These are phyloP conservation scores for Mucor mucedo DNA, from an alignment of 371 early-diverging fungal genomes.

Conservation along the genomic window DNA sequence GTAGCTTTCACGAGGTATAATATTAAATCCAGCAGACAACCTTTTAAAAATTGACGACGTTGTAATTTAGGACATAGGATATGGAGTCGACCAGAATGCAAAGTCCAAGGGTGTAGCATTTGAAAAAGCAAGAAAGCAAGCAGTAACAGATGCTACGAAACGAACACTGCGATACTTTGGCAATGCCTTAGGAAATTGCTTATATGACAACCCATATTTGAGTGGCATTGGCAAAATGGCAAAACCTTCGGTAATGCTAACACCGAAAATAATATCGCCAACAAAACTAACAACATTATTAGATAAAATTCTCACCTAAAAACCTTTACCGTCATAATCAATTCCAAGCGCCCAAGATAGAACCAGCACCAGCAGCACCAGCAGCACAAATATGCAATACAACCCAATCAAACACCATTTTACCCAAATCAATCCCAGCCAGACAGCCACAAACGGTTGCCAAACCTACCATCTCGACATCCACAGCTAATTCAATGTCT, in stretches of 20 bases:
- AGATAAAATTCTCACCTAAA: conserved; percentile 31
- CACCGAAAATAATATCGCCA: background rate
- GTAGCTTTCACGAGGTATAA: conserved; percentile 89
- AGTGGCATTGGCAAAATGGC: conserved; percentile 55
- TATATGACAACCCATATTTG: conserved; percentile 91
- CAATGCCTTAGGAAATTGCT: conserved; percentile 93
- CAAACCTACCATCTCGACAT: too few relatives aligned
- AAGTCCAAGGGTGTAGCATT: conserved; percentile 82
- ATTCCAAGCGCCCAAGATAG: conserved; percentile 11
- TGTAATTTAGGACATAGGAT: conserved; percentile 44
- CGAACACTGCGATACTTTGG: conserved; percentile 95
- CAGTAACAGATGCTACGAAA: conserved; percentile 96
- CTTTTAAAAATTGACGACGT: background rate
- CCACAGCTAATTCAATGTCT: background rate
- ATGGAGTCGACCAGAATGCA: conserved; percentile 76
- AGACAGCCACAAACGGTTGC: too few relatives aligned
- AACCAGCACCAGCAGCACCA: background rate
- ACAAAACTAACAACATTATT: background rate
- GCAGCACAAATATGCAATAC: too few relatives aligned
- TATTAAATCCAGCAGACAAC: background rate
- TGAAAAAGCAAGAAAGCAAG: conserved; percentile 97
- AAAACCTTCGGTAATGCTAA: conserved; percentile 34
- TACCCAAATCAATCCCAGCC: too few relatives aligned
- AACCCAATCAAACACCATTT: too few relatives aligned
- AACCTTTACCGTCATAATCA: conserved; percentile 38